Percentiles rank a stretch among this genome's conserved stretches.
These are phyloP conservation scores for Epichloe baconii DNA, from an alignment of 2,329 filamentous ascomycete species.

Conservation along the genomic window DNA sequence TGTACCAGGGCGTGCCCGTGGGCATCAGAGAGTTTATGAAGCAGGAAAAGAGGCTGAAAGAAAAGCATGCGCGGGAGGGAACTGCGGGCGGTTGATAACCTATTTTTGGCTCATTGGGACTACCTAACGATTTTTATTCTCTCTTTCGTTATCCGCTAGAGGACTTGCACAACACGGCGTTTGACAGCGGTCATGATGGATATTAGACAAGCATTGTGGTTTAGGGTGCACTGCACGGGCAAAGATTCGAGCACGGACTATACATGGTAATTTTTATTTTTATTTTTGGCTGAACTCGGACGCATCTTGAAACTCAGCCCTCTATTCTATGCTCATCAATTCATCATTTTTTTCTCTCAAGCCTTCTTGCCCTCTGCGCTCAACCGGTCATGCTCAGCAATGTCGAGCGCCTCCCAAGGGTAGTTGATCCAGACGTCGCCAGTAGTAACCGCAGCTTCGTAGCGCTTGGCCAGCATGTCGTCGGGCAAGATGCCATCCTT, in stretches of 20 bases:
- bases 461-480: slow-evolving; percentile 65
- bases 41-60: slow-evolving; percentile 80
- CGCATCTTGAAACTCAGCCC: background rate
- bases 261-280: background rate
- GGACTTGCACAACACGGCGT: background rate
- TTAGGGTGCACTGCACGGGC: background rate
- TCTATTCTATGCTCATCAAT: slow-evolving; percentile 1
- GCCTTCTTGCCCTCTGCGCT: slow-evolving; percentile 34
- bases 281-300: background rate
- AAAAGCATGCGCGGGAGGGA: slow-evolving; percentile 52
- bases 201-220: background rate
- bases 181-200: background rate
- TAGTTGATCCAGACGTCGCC: slow-evolving; percentile 98
- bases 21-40: slow-evolving; percentile 97
- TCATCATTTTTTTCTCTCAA: background rate
- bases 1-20: slow-evolving; percentile 74
- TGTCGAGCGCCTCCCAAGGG: slow-evolving; percentile 92
- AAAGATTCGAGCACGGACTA: background rate
- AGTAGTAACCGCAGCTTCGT: slow-evolving; percentile 76
- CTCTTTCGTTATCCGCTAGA: background rate
- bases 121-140: background rate
- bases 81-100: slow-evolving; percentile 22
- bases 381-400: slow-evolving; percentile 75
- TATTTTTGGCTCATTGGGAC: background rate
- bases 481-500: slow-evolving; percentile 82